Evolutionary conservation across 2,329 filamentous ascomycete species (phyloP).

Genomic region (Fusarium hainanense): DNA sequence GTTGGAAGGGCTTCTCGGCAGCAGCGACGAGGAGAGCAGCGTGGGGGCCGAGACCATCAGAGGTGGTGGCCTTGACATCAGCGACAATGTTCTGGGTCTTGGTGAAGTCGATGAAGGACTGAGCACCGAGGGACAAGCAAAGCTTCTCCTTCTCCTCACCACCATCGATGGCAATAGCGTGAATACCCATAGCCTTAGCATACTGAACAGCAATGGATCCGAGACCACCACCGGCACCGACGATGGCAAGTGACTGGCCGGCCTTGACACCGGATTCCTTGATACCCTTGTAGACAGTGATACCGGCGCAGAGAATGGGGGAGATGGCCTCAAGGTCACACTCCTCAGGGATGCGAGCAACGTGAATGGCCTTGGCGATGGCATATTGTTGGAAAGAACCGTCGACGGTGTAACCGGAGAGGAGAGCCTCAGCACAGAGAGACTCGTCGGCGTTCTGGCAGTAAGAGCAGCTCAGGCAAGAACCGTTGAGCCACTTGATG

Average conservation of each 20-base stretch:
- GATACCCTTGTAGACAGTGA: slow-evolving; percentile 91
- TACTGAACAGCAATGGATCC: slow-evolving; percentile 86
- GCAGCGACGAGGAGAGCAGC: slow-evolving; percentile 89
- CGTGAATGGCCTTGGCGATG: slow-evolving; percentile 86
- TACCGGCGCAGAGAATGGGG: slow-evolving; percentile 84
- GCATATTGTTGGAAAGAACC: slow-evolving; percentile 94
- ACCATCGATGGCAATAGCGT: slow-evolving; percentile 82
- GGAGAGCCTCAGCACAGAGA: slow-evolving; percentile 77
- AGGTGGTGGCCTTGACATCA: slow-evolving; percentile 84
- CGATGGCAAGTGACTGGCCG: slow-evolving; percentile 83
- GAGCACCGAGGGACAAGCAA: slow-evolving; percentile 76
- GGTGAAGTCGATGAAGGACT: slow-evolving; percentile 82
- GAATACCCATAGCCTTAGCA: slow-evolving; percentile 88
- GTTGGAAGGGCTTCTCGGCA: slow-evolving; percentile 92
- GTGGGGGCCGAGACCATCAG: slow-evolving; percentile 85
- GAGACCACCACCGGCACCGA: slow-evolving; percentile 86
- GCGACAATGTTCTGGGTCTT: slow-evolving; percentile 80
- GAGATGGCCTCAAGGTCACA: slow-evolving; percentile 80
- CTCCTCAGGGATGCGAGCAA: slow-evolving; percentile 83
- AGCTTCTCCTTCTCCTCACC: slow-evolving; percentile 83
- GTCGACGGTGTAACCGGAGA: slow-evolving; percentile 94
- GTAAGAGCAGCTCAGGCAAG: slow-evolving; percentile 85
- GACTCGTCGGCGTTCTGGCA: slow-evolving; percentile 85
- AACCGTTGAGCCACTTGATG: slow-evolving; percentile 93
- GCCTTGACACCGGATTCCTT: slow-evolving; percentile 82